Evolutionary conservation across 2,329 filamentous ascomycete species (phyloP), one percentile per base, ranked within the genome.

Genomic region (Colletotrichum tanaceti): DNA sequence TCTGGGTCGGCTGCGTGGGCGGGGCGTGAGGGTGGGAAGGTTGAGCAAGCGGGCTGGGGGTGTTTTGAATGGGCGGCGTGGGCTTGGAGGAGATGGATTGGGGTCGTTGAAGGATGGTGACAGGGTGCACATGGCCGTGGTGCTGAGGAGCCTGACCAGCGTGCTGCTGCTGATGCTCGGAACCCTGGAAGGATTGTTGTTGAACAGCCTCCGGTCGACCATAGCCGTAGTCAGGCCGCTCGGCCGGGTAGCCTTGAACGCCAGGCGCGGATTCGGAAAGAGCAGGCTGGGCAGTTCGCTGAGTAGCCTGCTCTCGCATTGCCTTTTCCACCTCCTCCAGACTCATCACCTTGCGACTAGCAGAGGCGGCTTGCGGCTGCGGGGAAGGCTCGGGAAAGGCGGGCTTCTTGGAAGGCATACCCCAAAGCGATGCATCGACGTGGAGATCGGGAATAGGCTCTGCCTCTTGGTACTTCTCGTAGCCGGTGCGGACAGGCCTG

Each of bases 281-380:
- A 20, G 79, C 72, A 9, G 79, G 76, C 64, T 81, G 75, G 20
- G 71, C 38, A 72, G 77, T 13, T 73, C 24, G 80, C 70, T 85
- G 85, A 74, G 87, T 86, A 39, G 88, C 81, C 73, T 94, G 91
- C 41, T 87, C 85, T 69, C 92, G 89, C 91, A 99, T 94, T 72
- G 93, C 90, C 62, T 95, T 95, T 81, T 99, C 96, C 22, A 99
- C 94, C 82, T 99, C 96, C 78, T 98, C 96, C 75, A 99, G 80
- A 75, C 93, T 98, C 91, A 99, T 90, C 81, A 98, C 91, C 83
- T 94, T 98, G 75, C 90, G 89, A 49, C 85, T 77, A 20, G 74
- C 74, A 54, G 82, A 73, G 71, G 77, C 74, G 58, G 77, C 73
- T 49, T 67, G 72, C 39, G 64, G 72, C 47, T 71, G 72, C 22